Evolutionary conservation across 176 grass and related monocot genomes (phyloP).

Genomic region (Miscanthus lutarioriparius): DNA sequence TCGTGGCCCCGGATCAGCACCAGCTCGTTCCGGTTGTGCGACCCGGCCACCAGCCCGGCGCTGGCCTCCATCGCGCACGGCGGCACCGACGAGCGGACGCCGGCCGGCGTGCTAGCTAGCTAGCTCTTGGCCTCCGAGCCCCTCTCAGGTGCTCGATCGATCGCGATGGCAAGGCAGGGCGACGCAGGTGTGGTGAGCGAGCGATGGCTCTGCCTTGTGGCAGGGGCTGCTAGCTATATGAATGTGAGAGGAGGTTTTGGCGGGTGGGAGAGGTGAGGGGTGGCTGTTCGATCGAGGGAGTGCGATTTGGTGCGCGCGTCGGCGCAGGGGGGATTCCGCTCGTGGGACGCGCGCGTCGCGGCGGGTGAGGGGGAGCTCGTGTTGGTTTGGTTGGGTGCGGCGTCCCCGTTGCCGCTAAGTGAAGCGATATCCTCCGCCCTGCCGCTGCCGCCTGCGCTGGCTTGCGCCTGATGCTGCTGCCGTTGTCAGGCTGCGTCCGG

Average conservation of each 20-base stretch:
- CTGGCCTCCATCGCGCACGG: conserved; percentile 61
- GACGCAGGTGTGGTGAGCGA: not conserved
- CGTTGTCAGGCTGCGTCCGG: conserved; percentile 31
- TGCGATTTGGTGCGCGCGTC: conserved; percentile 31
- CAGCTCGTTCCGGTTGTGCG: conserved; percentile 97
- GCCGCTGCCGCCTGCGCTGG: conserved; percentile 17
- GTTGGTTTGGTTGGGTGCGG: conserved; percentile 63
- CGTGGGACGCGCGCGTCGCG: conserved; percentile 12
- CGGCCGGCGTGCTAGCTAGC: not conserved
- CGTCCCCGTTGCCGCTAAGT: conserved; percentile 96
- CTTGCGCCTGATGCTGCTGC: conserved; percentile 2
- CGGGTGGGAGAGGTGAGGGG: conserved; percentile 44
- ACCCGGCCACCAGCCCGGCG: conserved; percentile 81
- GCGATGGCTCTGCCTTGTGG: conserved; percentile 47
- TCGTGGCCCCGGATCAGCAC: conserved; percentile 96
- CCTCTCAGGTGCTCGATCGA: not conserved
- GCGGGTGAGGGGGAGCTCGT: conserved; percentile 49
- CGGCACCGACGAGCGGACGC: not conserved
- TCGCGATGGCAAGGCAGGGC: not conserved
- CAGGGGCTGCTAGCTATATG: conserved; percentile 44
- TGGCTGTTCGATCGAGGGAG: conserved; percentile 40
- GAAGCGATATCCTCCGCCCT: conserved; percentile 63
- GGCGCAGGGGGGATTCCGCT: not conserved
- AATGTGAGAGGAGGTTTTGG: conserved; percentile 31
- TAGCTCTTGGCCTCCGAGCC: not conserved